Percentiles rank a stretch among this genome's conserved stretches.
These are phyloP conservation scores for Musa itinerans DNA, from an alignment of 176 grass and related monocot species.

Conservation along the genomic window DNA sequence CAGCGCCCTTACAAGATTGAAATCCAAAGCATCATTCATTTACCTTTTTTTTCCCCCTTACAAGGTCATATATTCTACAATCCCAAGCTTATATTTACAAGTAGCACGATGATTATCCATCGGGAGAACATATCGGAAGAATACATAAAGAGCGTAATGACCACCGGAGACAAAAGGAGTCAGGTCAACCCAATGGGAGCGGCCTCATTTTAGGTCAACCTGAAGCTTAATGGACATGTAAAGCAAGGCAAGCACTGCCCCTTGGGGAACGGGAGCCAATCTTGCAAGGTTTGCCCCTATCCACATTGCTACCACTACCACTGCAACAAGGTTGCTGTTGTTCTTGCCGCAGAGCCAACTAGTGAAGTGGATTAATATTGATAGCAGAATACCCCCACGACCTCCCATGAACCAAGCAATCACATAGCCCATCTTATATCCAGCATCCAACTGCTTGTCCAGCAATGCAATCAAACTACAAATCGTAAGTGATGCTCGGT, in stretches of 20 bases:
- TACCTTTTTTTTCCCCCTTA: no score
- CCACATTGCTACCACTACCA: constrained; percentile 22
- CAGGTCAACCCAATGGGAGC: not conserved
- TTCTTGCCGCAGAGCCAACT: constrained; percentile 34
- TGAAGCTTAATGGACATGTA: constrained; percentile 27
- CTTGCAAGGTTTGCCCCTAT: constrained; percentile 7
- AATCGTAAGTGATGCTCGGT: constrained; percentile 15
- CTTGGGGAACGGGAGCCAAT: constrained; percentile 17
- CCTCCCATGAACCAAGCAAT: constrained; percentile 27
- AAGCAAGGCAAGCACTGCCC: constrained; percentile 20
- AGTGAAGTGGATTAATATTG: constrained; percentile 17
- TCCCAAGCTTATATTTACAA: not conserved
- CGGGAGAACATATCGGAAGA: not conserved
- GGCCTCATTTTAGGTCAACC: constrained; percentile 15
- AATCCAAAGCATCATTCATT: no score
- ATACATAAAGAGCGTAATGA: not conserved
- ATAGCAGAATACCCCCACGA: constrained; percentile 13
- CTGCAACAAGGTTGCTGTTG: constrained; percentile 24
- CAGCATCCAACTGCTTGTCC: constrained; percentile 21
- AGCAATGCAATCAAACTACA: constrained; percentile 14
- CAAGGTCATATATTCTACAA: not conserved
- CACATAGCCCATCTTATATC: constrained; percentile 27
- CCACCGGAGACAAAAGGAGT: not conserved
- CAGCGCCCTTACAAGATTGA: no score
- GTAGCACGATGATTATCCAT: not conserved